Percentiles rank a stretch among this genome's conserved stretches.
Evolutionary conservation across 441 rosid species (phyloP).

Genomic region (Hura crepitans): DNA sequence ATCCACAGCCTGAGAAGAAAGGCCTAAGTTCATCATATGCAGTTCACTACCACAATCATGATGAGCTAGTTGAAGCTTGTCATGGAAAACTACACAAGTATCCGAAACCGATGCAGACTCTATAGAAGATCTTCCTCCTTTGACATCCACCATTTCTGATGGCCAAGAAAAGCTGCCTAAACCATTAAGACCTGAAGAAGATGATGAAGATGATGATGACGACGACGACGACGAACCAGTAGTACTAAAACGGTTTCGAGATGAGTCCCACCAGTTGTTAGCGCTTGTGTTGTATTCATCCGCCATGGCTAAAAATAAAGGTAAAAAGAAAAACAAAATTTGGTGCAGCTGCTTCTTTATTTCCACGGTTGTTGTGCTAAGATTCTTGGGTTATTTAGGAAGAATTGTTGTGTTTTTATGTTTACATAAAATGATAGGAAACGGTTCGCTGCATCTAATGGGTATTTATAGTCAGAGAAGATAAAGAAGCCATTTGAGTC

Average conservation of each 20-base stretch:
- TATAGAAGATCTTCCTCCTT: slow-evolving; percentile 46
- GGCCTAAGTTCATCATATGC: slow-evolving; percentile 88
- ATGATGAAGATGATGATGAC: slow-evolving; percentile 53
- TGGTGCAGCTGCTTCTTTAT: background rate
- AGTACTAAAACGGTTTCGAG: slow-evolving; percentile 39
- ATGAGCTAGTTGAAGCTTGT: slow-evolving; percentile 43
- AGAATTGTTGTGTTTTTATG: slow-evolving; percentile 20
- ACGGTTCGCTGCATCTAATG: slow-evolving; percentile 43
- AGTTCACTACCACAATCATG: slow-evolving; percentile 36
- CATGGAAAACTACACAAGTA: slow-evolving; percentile 53
- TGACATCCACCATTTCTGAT: slow-evolving; percentile 42
- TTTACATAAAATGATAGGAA: slow-evolving; percentile 66
- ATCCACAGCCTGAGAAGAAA: slow-evolving; percentile 71
- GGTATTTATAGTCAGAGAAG: slow-evolving; percentile 33
- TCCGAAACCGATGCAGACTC: slow-evolving; percentile 57
- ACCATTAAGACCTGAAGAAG: slow-evolving; percentile 47
- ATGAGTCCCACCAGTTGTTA: slow-evolving; percentile 84
- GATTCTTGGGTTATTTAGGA: slow-evolving; percentile 18
- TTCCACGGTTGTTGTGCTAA: background rate
- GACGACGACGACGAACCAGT: slow-evolving; percentile 30
- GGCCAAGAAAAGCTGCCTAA: slow-evolving; percentile 59
- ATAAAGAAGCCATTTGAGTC: slow-evolving; percentile 7
- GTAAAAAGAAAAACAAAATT: background rate
- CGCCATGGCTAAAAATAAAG: slow-evolving; percentile 42
- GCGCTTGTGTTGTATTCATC: slow-evolving; percentile 60